Percentiles rank a stretch among this genome's conserved stretches.
These are phyloP conservation scores for Sporisorium scitamineum DNA, from an alignment of 1,284 basidiomycete species.

Conservation along the genomic window DNA sequence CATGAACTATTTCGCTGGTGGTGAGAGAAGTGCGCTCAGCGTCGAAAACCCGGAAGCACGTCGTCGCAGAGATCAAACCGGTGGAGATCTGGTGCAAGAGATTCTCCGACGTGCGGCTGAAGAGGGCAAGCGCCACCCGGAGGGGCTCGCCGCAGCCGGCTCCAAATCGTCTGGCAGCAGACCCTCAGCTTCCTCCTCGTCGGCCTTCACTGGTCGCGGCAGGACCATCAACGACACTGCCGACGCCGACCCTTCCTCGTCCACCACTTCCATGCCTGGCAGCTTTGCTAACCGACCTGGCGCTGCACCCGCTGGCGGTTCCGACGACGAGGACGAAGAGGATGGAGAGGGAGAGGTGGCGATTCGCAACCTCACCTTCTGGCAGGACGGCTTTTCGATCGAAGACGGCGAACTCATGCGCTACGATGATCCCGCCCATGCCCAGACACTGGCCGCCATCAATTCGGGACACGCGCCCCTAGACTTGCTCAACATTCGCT, in stretches of 20 bases:
- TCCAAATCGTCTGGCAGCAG: conserved; percentile 10
- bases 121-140: conserved; percentile 71
- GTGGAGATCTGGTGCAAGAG: conserved; percentile 80
- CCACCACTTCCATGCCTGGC: conserved; percentile 37
- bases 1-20: conserved; percentile 67
- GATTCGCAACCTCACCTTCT: conserved; percentile 87
- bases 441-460: conserved; percentile 81
- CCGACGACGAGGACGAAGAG: conserved; percentile 66
- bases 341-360: conserved; percentile 74
- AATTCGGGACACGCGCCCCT: conserved; percentile 85
- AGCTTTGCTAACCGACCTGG: conserved; percentile 16
- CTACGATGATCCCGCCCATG: conserved; percentile 85
- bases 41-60: conserved; percentile 82
- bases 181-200: conserved; percentile 15
- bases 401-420: conserved; percentile 87
- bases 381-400: conserved; percentile 92
- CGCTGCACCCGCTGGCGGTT: conserved; percentile 5
- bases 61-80: conserved; percentile 72
- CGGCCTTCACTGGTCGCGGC: conserved; percentile 50
- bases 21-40: conserved; percentile 80
- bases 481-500: conserved; percentile 79
- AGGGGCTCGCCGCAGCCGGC: conserved; percentile 15
- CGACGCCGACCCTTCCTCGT: conserved; percentile 23
- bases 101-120: conserved; percentile 81
- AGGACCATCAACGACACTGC: conserved; percentile 48